Base-by-base conservation (phyloP, 1,139 yeast species). In the Saccharomyces pastorianus region DNA sequence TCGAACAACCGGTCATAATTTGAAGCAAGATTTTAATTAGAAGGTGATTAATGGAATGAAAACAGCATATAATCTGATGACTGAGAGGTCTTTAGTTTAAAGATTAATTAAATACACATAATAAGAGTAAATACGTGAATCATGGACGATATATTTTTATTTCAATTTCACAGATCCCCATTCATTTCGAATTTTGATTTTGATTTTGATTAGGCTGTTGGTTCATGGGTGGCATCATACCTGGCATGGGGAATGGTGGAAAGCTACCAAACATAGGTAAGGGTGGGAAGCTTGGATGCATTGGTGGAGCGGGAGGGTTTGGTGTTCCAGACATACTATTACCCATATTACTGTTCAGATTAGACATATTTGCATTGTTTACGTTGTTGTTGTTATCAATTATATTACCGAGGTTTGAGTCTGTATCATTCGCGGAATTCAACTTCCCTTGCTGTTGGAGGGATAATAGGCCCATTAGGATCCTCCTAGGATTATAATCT, bases 401-500 rank as follows among this genome's bases (percentile, higher is more conserved):
- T 44, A 47, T 28, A 26, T 31, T 42, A 13, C 44, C 49, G n/a
- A 42, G 27, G 29, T 14, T 25, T 28, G 47, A 31, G 17, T 52
- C 47, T 13, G 38, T 20, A 27, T 13, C 20, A 57, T 14, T 63
- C 62, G 50, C 23, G 20, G 44, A 38, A 26, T 63, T 62, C n/a
- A 69, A 49, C 55, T 67, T 66, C 3, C 71, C 71, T 52, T 69
- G 71, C 52, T 67, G 71, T 53, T 69, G 73, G 46, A 68, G 56
- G 7, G 73, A 61, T 60, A 76, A 64, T 52, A 77, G 60, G 28
- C 75, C 77, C 71, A 74, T 74, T 54, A 77, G 68, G 8, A 76
- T 64, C 56, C 75, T 77, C 49, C 71, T 73, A 11, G 75, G 95
- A 59, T 88, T 86, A 72, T 83, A 89, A 59, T 86, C 93, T 7